Percentiles rank a stretch among this genome's conserved stretches.
Evolutionary conservation across 1,139 yeast species (phyloP).

Genomic region (Blastobotrys buckinghamii): DNA sequence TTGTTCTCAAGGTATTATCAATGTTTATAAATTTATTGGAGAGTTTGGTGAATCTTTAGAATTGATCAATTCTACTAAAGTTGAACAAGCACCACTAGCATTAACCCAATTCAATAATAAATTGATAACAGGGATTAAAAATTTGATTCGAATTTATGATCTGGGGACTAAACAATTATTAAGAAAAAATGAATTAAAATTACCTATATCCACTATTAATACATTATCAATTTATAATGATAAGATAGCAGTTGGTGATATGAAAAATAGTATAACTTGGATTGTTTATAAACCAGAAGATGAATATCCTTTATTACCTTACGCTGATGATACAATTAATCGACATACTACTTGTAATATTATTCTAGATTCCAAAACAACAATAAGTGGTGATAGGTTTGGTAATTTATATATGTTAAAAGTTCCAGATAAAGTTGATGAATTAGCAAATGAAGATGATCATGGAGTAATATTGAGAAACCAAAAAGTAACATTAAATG

Average conservation of each 20-base stretch:
- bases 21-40: slow-evolving; percentile 40
- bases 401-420: slow-evolving; percentile 73
- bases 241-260: slow-evolving; percentile 65
- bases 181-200: slow-evolving; percentile 47
- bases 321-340: slow-evolving; percentile 64
- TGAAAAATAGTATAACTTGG: slow-evolving; percentile 54
- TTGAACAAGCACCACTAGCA: slow-evolving; percentile 46
- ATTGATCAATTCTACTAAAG: slow-evolving; percentile 56
- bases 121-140: slow-evolving; percentile 54
- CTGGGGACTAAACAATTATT: slow-evolving; percentile 76
- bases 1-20: slow-evolving; percentile 35
- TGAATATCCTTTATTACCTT: slow-evolving; percentile 48
- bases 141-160: slow-evolving; percentile 55
- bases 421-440: slow-evolving; percentile 43
- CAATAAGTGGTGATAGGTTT: slow-evolving; percentile 83
- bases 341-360: slow-evolving; percentile 60
- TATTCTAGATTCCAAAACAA: slow-evolving; percentile 66
- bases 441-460: slow-evolving; percentile 46
- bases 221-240: slow-evolving; percentile 45
- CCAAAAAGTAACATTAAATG: slow-evolving; percentile 11
- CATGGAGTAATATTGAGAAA: slow-evolving; percentile 23
- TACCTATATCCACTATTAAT: slow-evolving; percentile 41
- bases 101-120: slow-evolving; percentile 55
- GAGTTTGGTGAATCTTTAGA: slow-evolving; percentile 38
- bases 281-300: slow-evolving; percentile 45